Base-by-base conservation (phyloP, 768 basidiomycete species). In the Podaxis carcinomalis region DNA sequence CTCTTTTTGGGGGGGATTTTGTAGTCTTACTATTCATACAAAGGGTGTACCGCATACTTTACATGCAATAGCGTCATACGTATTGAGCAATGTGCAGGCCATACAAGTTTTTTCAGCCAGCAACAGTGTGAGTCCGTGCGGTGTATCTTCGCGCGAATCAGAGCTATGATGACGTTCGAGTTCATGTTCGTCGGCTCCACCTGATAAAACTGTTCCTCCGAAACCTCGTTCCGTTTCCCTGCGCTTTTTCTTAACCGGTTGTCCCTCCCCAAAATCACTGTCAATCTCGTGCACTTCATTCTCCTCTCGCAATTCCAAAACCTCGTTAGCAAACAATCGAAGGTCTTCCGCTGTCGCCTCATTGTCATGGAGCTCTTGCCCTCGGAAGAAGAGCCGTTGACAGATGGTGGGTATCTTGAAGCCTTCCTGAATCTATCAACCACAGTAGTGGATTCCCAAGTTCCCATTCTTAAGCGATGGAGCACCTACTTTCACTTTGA, bases 331-430 rank as follows among this genome's bases (percentile, higher is more conserved):
- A 40, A 75, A 66, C 40, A 83, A 70, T 49, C 79, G 71, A 14
- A 89, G 74, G 35, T 84, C 78, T 27, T 78, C 84, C 32, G 89
- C 74, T 0, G 85, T 84, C 5, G 75, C 81, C 25, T 77, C 61
- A 67, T 83, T 90, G 69, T 90, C 87, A 2, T 81, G 75, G 1
- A 94, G 78, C 72, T 92, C 92, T 39, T 74, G 71, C 0, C 79
- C 83, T 40, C 79, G 75, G 68, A 85, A 80, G 67, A 83, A 89
- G 25, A 94, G 72, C 52, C 86, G 81, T 68, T 93, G 92, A 62
- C 82, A 88, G 58, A 93, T 90, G 9, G 88, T 87, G 37, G 92
- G 88, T 59, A 93, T 86, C 40, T 77, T 77, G 56, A 87, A 74
- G 47, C 80, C 77, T 28, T 83, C 80, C 50, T 88, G 84, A 46